Evolutionary conservation across 352 stramenopile genomes (phyloP).

Genomic region (Phytophthora palmivora): DNA sequence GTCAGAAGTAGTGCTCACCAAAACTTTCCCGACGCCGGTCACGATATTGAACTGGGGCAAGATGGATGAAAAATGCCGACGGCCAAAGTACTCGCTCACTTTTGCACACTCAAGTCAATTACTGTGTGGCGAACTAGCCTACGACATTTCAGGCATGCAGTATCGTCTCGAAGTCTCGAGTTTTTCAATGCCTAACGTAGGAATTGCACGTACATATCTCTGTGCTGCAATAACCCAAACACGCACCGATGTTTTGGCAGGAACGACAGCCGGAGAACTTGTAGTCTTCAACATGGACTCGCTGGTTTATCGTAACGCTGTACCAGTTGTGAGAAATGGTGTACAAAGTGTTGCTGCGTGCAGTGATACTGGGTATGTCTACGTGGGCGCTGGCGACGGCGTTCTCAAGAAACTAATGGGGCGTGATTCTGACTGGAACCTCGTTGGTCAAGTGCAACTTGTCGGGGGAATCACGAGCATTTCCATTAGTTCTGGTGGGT

Average conservation of each 20-base stretch:
- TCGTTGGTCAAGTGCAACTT: conserved; percentile 84
- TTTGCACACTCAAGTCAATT: conserved; percentile 78
- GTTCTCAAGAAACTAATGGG: conserved; percentile 87
- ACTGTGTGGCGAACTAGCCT: conserved; percentile 64
- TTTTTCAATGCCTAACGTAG: conserved; percentile 78
- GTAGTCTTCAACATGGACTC: conserved; percentile 86
- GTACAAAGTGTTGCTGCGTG: conserved; percentile 83
- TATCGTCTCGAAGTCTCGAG: conserved; percentile 74
- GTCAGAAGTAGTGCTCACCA: conserved; percentile 72
- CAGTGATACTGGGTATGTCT: conserved; percentile 66
- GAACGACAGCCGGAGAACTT: conserved; percentile 80
- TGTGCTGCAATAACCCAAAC: conserved; percentile 64
- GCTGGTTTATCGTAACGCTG: conserved; percentile 66
- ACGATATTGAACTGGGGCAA: conserved; percentile 77
- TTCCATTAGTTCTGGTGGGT: conserved; percentile 61
- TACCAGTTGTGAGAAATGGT: conserved; percentile 69
- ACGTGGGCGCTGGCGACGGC: conserved; percentile 87
- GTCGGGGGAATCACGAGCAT: conserved; percentile 83
- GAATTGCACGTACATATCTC: conserved; percentile 72
- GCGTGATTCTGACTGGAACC: conserved; percentile 80
- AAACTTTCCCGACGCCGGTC: conserved; percentile 66
- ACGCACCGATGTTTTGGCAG: conserved; percentile 65
- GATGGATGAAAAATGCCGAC: conserved; percentile 71
- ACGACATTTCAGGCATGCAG: conserved; percentile 82
- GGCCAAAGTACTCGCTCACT: conserved; percentile 71